Evolutionary conservation across 2,329 filamentous ascomycete species (phyloP), one percentile per base, ranked within the genome.

Genomic region (Gnomoniopsis sp.): DNA sequence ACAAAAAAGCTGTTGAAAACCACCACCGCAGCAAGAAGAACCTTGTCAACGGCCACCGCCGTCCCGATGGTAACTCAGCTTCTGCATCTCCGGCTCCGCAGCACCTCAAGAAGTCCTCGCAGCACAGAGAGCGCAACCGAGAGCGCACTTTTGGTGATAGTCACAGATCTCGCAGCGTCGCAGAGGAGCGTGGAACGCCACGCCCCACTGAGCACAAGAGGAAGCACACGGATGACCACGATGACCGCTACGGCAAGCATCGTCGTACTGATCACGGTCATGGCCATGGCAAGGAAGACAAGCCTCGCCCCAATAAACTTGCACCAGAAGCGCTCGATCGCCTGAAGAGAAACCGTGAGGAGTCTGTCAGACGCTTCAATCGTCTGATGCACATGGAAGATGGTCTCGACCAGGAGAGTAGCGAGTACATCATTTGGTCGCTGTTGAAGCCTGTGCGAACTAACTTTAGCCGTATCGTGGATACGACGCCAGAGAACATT

Each of bases 21-120:
- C 93, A 97, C 67, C 93, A 96, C 72, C 90, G 93, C 57, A 96
- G 93, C 75, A 96, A 93, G 76, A 96, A 96, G 77, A 93, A 96
- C 69, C 74, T 77, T 2, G 72, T 77, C 6, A 85, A 86, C 65
- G 83, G 87, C 11, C 79, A 86, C 64, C 85, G 88, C 38, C 83
- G 83, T 49, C 77, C 78, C 44, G 82, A 85, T 43, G 77, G 78
- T 26, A 79, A 79, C 7, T 86, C 87, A 55, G 79, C 84, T 41
- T 88, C 87, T 21, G 87, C 86, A n/a, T 92, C 89, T 19, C 89
- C 90, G 8, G 87, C 81, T 22, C 88, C 89, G 2, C 77, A 77
- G 33, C 69, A 73, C 53, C 70, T 73, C 19, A 83, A 82, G 71
- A 77, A 83, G 62, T 64, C 70, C 4, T 71, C 69, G 55, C 78